phyloP scores from a whole-genome alignment of 2,329 filamentous ascomycete genomes.

The Aspergillus tamarii region DNA sequence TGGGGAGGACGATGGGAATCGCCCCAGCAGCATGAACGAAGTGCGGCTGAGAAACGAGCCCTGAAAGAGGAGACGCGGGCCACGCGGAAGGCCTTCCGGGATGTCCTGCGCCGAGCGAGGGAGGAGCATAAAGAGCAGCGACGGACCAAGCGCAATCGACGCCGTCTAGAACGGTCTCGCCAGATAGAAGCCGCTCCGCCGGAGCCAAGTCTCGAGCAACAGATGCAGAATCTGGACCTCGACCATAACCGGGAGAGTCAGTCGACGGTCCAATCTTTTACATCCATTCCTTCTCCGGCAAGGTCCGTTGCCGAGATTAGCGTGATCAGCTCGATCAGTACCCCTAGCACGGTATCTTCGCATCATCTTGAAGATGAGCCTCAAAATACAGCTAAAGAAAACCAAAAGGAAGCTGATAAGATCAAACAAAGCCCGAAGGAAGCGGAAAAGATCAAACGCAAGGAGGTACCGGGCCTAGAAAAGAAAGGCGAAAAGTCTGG shows the following conservation, averaged over 20 bases:
- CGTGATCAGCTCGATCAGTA: constrained; percentile 24
- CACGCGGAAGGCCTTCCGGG: constrained; percentile 41
- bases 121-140: constrained; percentile 38
- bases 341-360: constrained; percentile 23
- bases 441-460: constrained; percentile 1
- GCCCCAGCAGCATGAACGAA: constrained; percentile 36
- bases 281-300: constrained; percentile 16
- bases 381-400: not conserved
- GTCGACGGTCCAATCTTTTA: constrained; percentile 17
- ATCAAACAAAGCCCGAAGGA: not conserved
- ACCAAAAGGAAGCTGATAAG: not conserved
- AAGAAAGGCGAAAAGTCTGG: constrained; percentile 5
- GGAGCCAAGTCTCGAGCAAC: constrained; percentile 24
- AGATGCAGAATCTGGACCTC: constrained; percentile 25
- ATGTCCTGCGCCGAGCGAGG: constrained; percentile 38
- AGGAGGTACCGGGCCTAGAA: constrained; percentile 1
- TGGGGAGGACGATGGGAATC: constrained; percentile 43
- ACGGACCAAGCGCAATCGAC: constrained; percentile 26
- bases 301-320: constrained; percentile 22
- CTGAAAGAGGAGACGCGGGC: constrained; percentile 43
- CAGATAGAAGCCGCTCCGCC: constrained; percentile 13
- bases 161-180: constrained; percentile 24
- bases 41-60: constrained; percentile 31
- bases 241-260: constrained; percentile 19
- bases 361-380: constrained; percentile 2